Evolutionary conservation across 2,329 filamentous ascomycete genomes (phyloP).

Genomic region (Xylariaceae sp.): DNA sequence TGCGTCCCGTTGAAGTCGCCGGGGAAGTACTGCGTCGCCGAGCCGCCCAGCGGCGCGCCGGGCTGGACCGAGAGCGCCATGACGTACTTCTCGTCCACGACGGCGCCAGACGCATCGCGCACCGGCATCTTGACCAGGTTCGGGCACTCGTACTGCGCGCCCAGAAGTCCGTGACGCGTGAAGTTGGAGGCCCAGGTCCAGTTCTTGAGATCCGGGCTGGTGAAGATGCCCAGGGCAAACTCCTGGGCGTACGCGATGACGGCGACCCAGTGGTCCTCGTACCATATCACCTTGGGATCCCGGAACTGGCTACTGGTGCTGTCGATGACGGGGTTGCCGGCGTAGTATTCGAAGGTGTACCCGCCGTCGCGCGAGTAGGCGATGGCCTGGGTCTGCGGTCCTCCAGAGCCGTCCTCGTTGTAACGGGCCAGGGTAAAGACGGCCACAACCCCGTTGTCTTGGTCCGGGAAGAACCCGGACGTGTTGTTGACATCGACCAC

Average conservation of each 20-base stretch:
- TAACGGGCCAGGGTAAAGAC: slow-evolving; percentile 41
- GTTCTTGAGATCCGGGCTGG: slow-evolving; percentile 51
- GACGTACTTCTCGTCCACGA: slow-evolving; percentile 37
- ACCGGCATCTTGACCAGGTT: slow-evolving; percentile 56
- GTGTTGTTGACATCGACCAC: slow-evolving; percentile 62
- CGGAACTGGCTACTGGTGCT: slow-evolving; percentile 54
- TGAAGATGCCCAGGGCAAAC: slow-evolving; percentile 57
- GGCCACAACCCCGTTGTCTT: slow-evolving; percentile 59
- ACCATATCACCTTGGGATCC: slow-evolving; percentile 62
- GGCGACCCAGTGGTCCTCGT: slow-evolving; percentile 54
- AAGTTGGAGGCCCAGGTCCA: slow-evolving; percentile 60
- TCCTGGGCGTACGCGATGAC: slow-evolving; percentile 50
- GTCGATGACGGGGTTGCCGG: slow-evolving; percentile 55
- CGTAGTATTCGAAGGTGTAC: slow-evolving; percentile 57
- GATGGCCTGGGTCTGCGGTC: slow-evolving; percentile 52
- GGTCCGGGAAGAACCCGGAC: slow-evolving; percentile 59
- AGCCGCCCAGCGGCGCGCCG: slow-evolving; percentile 52
- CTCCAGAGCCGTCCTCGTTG: slow-evolving; percentile 31
- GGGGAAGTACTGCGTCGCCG: slow-evolving; percentile 50
- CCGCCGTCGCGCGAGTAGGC: slow-evolving; percentile 60
- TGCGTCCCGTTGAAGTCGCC: slow-evolving; percentile 63
- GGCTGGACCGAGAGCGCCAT: slow-evolving; percentile 53
- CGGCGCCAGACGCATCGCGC: slow-evolving; percentile 15
- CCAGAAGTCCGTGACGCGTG: slow-evolving; percentile 46
- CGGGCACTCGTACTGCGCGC: slow-evolving; percentile 59